Base-by-base conservation (phyloP, 345 rosid species). In the Arabis alpina region DNA sequence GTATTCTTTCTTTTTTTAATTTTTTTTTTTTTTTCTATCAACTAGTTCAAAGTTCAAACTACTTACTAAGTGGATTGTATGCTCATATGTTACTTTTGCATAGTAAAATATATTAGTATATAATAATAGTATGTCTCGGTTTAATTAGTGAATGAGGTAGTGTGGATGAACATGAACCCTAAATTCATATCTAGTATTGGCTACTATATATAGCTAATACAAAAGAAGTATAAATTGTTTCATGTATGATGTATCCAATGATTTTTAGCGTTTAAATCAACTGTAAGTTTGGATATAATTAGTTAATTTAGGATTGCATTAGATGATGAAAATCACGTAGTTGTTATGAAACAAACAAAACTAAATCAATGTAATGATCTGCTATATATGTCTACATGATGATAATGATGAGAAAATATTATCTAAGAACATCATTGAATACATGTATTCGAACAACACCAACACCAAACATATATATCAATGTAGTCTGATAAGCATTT, bases 81-180 rank as follows among this genome's bases (percentile, higher is more conserved):
- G 9, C 28, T 10, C 28, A 68, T 54, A 63, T n/a, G 44, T 32
- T 13, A 64, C 68, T 28, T 64, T 63, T 44, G 30, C 30, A n/a
- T n/a, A n/a, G n/a, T n/a, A n/a, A n/a, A n/a, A n/a, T n/a, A n/a
- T n/a, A n/a, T n/a, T n/a, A n/a, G n/a, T n/a, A n/a, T n/a, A n/a
- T n/a, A n/a, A n/a, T n/a, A n/a, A n/a, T n/a, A 42, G 39, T 61
- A 14, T 41, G 15, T 9, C 10, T n/a, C 23, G 39, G 39, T 27
- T 49, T 50, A 64, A 27, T 49, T 50, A 64, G 15, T 41, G 34
- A 66, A 25, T 41, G 39, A 24, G 41, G 41, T 66, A 7, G 15
- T 54, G 44, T 54, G 42, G 72, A 66, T 45, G 37, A 56, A 43
- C 63, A 66, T 45, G 37, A 56, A 43, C 63, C 72, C 64, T 57